Evolutionary conservation across 352 stramenopile genomes (phyloP).

Genomic region (Pythium rhizo-oryzae): DNA sequence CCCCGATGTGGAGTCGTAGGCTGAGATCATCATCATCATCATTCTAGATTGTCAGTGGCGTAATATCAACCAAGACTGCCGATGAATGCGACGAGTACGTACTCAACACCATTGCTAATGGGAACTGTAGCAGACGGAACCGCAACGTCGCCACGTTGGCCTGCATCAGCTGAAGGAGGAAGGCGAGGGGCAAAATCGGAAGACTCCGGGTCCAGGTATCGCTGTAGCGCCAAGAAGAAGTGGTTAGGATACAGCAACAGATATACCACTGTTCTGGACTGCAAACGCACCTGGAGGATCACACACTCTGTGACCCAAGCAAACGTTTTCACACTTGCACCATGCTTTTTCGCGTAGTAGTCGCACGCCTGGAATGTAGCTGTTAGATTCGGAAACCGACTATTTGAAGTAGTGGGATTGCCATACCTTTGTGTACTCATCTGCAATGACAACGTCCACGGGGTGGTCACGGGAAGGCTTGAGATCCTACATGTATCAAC

Average conservation of each 20-base stretch:
- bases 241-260: not conserved
- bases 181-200: conserved; percentile 48
- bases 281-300: conserved; percentile 62
- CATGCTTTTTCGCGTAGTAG: conserved; percentile 45
- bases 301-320: conserved; percentile 84
- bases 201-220: conserved; percentile 44
- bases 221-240: conserved; percentile 31
- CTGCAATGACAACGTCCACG: conserved; percentile 69
- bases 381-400: not conserved
- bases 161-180: conserved; percentile 7
- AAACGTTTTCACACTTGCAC: conserved; percentile 59
- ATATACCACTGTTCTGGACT: not conserved
- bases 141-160: conserved; percentile 26
- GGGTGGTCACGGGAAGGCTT: conserved; percentile 32
- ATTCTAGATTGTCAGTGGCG: not conserved
- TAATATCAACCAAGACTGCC: not conserved
- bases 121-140: conserved; percentile 47
- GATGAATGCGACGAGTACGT: conserved; percentile 14
- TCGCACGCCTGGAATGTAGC: conserved; percentile 45
- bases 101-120: conserved; percentile 69
- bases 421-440: conserved; percentile 70
- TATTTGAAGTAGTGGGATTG: not conserved
- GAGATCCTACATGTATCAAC: conserved; percentile 42
- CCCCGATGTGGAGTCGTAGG: conserved; percentile 66
- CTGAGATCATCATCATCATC: conserved; percentile 30